Conservation (phyloP, 2,329 filamentous ascomycete species). For the Orbilia quercus region DNA sequence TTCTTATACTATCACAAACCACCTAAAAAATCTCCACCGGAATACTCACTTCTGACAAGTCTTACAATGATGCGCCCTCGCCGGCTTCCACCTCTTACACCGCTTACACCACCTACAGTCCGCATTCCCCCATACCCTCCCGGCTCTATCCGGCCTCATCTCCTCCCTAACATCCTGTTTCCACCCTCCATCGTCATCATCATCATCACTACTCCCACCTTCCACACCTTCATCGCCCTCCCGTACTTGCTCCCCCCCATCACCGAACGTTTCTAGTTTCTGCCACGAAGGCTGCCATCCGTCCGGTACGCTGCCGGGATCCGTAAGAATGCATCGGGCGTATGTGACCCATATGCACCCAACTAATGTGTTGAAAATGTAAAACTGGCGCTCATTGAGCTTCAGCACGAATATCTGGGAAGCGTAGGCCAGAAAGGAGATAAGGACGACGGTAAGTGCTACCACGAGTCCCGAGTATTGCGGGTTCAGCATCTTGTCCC, state of each 20-base stretch:
- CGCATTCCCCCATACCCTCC: constrained; percentile 55
- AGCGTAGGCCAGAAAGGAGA: constrained; percentile 76
- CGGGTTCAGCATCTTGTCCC: constrained; percentile 59
- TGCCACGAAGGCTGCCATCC: constrained; percentile 61
- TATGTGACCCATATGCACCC: constrained; percentile 76
- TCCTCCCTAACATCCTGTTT: constrained; percentile 56
- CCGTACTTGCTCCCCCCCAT: constrained; percentile 49
- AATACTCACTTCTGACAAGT: constrained; percentile 71
- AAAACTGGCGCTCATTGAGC: constrained; percentile 70
- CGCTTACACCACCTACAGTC: constrained; percentile 76
- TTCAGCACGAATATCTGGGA: constrained; percentile 77
- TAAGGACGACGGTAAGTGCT: constrained; percentile 74
- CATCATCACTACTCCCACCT: constrained; percentile 15
- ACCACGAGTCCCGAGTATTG: constrained; percentile 70
- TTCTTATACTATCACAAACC: too few species aligned
- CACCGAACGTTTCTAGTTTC: constrained; percentile 54
- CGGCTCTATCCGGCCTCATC: constrained; percentile 29
- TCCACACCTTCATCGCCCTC: constrained; percentile 31
- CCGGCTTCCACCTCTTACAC: constrained; percentile 78
- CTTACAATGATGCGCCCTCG: constrained; percentile 83
- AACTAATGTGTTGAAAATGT: constrained; percentile 75
- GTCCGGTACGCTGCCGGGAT: constrained; percentile 66
- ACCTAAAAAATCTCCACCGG: too few species aligned
- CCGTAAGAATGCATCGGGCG: constrained; percentile 68
- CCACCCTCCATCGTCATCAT: constrained; percentile 55